A percentile compares a stretch with the other conserved stretches of the same genome.
These are phyloP conservation scores for Penicillium coffeae DNA, from an alignment of 495 filamentous ascomycete genomes.

Conservation along the genomic window DNA sequence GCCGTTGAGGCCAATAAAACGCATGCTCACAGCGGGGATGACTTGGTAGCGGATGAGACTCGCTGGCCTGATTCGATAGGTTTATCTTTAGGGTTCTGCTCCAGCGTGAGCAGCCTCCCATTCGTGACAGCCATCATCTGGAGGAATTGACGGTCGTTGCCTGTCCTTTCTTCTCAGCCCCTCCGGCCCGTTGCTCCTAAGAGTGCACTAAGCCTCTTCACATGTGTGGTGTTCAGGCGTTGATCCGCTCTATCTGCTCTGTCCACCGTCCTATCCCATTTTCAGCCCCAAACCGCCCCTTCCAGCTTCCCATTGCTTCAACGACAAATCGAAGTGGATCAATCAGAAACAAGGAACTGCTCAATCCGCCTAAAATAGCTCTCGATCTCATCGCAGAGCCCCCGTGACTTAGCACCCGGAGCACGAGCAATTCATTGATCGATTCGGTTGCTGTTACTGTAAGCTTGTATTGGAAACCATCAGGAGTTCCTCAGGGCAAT, in stretches of 20 bases:
- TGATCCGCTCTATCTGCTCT: background rate
- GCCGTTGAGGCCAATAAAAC: background rate
- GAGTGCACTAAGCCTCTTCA: too few species aligned
- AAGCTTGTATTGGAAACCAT: too few species aligned
- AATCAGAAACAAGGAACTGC: background rate
- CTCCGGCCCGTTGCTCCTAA: constrained; percentile 13
- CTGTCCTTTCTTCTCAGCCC: constrained; percentile 25
- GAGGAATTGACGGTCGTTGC: constrained; percentile 1
- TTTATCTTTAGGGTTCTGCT: constrained; percentile 18
- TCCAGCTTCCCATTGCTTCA: background rate
- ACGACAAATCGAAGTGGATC: background rate
- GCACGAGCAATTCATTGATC: too few species aligned
- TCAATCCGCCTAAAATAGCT: background rate
- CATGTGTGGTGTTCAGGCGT: too few species aligned
- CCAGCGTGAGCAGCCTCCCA: constrained; percentile 1
- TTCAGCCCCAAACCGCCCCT: background rate
- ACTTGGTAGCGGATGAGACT: background rate
- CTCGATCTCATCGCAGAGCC: too few species aligned
- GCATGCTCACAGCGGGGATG: background rate
- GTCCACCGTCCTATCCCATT: background rate
- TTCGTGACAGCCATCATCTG: constrained; percentile 5
- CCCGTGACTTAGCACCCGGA: too few species aligned
- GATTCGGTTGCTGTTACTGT: too few species aligned
- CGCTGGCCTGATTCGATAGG: constrained; percentile 16
- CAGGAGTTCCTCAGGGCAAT: too few species aligned